Conservation (phyloP, 2,329 filamentous ascomycete genomes). For the Ceratocystis diversiconidia region DNA sequence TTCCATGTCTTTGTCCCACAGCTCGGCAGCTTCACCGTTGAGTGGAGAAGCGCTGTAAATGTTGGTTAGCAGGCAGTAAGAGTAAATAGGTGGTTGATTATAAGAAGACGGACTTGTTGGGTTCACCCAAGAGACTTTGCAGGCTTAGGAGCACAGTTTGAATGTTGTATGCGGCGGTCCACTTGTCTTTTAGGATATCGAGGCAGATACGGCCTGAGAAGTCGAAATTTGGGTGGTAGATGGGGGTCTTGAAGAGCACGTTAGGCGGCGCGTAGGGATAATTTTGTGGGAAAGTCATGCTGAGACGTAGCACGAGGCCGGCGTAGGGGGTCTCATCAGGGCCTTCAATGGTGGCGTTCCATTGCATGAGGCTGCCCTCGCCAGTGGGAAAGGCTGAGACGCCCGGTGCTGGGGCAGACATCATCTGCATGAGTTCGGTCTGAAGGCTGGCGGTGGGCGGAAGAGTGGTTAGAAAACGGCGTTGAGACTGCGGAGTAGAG, state of each 20-base stretch:
- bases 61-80: conserved; percentile 19
- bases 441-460: conserved; percentile 51
- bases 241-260: conserved; percentile 94
- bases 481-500: conserved; percentile 18
- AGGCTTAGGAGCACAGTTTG: conserved; percentile 84
- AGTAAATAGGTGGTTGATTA: neutral
- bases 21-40: conserved; percentile 88
- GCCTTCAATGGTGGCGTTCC: conserved; percentile 87
- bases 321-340: conserved; percentile 86
- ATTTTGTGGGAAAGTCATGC: conserved; percentile 76
- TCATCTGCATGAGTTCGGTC: conserved; percentile 94
- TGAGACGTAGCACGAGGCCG: conserved; percentile 77
- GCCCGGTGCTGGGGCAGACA: conserved; percentile 86
- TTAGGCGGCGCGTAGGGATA: conserved; percentile 87
- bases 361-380: conserved; percentile 78
- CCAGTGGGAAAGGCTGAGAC: conserved; percentile 88
- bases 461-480: conserved; percentile 6
- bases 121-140: conserved; percentile 89
- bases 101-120: conserved; percentile 71
- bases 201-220: conserved; percentile 94
- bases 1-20: conserved; percentile 79
- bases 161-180: conserved; percentile 95
- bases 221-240: conserved; percentile 98
- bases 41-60: conserved; percentile 65
- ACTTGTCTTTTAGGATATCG: conserved; percentile 97